phyloP scores from a whole-genome alignment of 2,329 filamentous ascomycete genomes.

The Pseudofabraea citricarpa region DNA sequence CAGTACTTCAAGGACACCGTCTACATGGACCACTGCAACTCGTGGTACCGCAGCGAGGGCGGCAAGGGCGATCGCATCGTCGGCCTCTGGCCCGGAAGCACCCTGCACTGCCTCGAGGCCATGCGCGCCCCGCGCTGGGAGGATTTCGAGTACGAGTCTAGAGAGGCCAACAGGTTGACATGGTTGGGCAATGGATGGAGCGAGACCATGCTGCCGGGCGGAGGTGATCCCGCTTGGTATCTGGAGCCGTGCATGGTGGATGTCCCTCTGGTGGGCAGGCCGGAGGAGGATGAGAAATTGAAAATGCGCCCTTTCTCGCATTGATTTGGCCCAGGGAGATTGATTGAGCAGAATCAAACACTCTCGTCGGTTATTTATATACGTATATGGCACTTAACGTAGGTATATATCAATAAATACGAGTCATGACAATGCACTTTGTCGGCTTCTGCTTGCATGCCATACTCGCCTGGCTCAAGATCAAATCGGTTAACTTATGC shows the following conservation, averaged over 20 bases:
- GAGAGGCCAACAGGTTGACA: constrained; percentile 31
- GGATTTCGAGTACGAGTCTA: constrained; percentile 37
- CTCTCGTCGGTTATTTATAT: too few relatives aligned
- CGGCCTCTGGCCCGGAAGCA: constrained; percentile 35
- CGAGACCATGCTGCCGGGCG: constrained; percentile 12
- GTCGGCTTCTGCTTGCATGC: too few relatives aligned
- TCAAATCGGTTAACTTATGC: too few relatives aligned
- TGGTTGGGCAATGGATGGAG: constrained; percentile 40
- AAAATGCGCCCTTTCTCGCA: neutral
- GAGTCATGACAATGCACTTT: too few relatives aligned
- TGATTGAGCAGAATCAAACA: too few relatives aligned
- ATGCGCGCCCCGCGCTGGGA: constrained; percentile 51
- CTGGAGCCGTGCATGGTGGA: neutral
- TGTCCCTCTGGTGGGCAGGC: neutral
- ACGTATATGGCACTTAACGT: too few relatives aligned
- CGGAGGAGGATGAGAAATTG: neutral
- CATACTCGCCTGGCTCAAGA: too few relatives aligned
- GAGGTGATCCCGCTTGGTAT: neutral
- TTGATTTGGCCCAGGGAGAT: too few relatives aligned
- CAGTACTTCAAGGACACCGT: constrained; percentile 49
- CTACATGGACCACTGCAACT: constrained; percentile 37
- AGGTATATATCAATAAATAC: too few relatives aligned
- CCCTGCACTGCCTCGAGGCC: constrained; percentile 36
- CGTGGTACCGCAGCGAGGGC: constrained; percentile 26
- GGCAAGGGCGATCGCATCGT: constrained; percentile 34